Evolutionary conservation across 352 stramenopile species (phyloP).

Genomic region (Peronosclerospora sorghi): DNA sequence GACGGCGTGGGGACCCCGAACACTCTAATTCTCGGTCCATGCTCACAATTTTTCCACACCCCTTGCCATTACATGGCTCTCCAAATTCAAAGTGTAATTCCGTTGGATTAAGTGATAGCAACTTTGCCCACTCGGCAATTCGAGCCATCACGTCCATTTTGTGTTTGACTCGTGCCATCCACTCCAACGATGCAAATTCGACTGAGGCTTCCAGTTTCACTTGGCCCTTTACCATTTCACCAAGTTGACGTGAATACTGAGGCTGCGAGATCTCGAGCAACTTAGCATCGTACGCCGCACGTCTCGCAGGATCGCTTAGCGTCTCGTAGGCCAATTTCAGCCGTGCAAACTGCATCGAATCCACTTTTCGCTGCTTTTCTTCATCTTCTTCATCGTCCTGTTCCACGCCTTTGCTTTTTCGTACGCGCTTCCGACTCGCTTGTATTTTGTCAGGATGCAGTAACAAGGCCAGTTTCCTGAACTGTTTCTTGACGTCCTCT

Average conservation of each 20-base stretch:
- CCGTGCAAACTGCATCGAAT: constrained; percentile 51
- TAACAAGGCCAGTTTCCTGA: constrained; percentile 48
- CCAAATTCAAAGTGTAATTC: constrained; percentile 68
- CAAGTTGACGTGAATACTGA: constrained; percentile 7
- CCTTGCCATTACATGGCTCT: constrained; percentile 39
- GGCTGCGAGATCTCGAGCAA: constrained; percentile 13
- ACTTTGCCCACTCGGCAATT: constrained; percentile 59
- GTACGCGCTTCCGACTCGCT: constrained; percentile 4
- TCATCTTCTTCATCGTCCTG: constrained; percentile 7
- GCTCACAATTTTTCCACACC: constrained; percentile 70
- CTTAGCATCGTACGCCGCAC: constrained; percentile 47
- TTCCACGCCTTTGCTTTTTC: constrained; percentile 1
- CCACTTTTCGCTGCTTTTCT: constrained; percentile 4
- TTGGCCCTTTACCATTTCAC: constrained; percentile 37
- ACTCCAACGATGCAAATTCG: constrained; percentile 72
- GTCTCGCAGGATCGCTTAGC: constrained; percentile 43
- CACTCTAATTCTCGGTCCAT: constrained; percentile 75
- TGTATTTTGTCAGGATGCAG: constrained; percentile 64
- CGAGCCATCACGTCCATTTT: constrained; percentile 82
- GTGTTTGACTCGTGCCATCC: constrained; percentile 76
- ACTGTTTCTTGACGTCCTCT: constrained; percentile 54
- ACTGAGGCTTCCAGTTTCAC: constrained; percentile 53
- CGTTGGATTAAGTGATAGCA: constrained; percentile 45
- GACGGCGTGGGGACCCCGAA: constrained; percentile 47
- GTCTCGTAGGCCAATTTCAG: constrained; percentile 65